Percentiles rank a stretch among this genome's conserved stretches.
These are phyloP conservation scores for Pyrrhoderma lamaoense DNA, from an alignment of 1,284 basidiomycete genomes.

Conservation along the genomic window DNA sequence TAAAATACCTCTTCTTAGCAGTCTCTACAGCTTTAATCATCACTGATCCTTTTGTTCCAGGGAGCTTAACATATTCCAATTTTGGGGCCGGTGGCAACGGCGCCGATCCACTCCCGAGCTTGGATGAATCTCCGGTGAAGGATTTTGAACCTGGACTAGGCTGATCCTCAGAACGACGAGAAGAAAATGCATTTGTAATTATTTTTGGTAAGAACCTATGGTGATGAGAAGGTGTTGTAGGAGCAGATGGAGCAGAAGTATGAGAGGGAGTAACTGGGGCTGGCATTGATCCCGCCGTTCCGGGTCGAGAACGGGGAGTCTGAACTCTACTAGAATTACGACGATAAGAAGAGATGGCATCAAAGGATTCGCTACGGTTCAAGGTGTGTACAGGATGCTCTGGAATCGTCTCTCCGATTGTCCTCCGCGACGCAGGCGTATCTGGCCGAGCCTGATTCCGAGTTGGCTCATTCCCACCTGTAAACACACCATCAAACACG, in stretches of 20 bases:
- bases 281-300: conserved; percentile 9
- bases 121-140: conserved; percentile 30
- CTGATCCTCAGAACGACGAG: conserved; percentile 52
- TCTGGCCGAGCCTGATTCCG: conserved; percentile 20
- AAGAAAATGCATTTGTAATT: conserved; percentile 54
- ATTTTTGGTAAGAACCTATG: conserved; percentile 61
- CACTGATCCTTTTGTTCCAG: conserved; percentile 79
- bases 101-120: conserved; percentile 29
- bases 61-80: conserved; percentile 82
- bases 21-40: conserved; percentile 82
- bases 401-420: not conserved
- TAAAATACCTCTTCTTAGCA: conserved; percentile 81
- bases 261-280: not conserved
- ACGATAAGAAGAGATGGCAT: conserved; percentile 1
- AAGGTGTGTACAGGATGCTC: conserved; percentile 7
- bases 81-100: conserved; percentile 67
- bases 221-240: conserved; percentile 37
- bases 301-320: conserved; percentile 4
- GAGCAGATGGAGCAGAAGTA: conserved; percentile 23
- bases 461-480: conserved; percentile 9
- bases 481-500: conserved; percentile 41
- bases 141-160: conserved; percentile 28
- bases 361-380: conserved; percentile 10
- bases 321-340: not conserved
- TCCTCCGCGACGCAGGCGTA: conserved; percentile 3